Conservation (phyloP, 2,329 filamentous ascomycete species). For the Colletotrichum sp. region DNA sequence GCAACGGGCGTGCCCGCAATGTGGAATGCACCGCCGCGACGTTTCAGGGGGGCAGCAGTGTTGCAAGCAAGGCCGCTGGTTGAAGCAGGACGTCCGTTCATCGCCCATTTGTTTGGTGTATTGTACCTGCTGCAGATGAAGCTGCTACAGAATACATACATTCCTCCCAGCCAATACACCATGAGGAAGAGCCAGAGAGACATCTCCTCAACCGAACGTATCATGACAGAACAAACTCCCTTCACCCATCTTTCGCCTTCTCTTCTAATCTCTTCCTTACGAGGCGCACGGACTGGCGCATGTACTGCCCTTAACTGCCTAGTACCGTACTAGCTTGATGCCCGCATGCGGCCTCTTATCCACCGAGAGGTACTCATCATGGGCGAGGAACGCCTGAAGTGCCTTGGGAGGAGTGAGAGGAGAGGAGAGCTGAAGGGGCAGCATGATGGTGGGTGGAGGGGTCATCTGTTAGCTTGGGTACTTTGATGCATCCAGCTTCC, state of each 20-base stretch:
- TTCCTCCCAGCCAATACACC: neutral
- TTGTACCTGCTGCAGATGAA: neutral
- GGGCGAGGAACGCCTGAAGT: neutral
- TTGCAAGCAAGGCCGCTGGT: conserved; percentile 6
- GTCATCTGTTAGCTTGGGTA: neutral
- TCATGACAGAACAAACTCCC: neutral
- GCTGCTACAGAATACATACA: neutral
- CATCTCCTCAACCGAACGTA: neutral
- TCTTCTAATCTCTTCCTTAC: neutral
- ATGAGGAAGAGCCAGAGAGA: neutral
- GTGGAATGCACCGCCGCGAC: conserved; percentile 2
- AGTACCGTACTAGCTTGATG: neutral
- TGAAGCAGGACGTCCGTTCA: neutral
- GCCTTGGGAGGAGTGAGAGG: neutral
- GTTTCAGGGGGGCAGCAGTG: conserved; percentile 16
- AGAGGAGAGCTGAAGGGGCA: neutral
- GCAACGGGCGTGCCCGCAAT: neutral
- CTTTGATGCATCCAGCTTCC: neutral
- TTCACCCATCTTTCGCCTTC: neutral
- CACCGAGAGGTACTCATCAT: neutral
- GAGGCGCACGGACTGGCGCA: neutral
- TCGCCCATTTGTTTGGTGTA: neutral
- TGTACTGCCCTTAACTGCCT: neutral
- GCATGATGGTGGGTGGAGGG: neutral
- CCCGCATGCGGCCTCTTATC: neutral